Evolutionary conservation across 2,329 filamentous ascomycete genomes (phyloP).

Genomic region (Rhinocladiella mackenziei): DNA sequence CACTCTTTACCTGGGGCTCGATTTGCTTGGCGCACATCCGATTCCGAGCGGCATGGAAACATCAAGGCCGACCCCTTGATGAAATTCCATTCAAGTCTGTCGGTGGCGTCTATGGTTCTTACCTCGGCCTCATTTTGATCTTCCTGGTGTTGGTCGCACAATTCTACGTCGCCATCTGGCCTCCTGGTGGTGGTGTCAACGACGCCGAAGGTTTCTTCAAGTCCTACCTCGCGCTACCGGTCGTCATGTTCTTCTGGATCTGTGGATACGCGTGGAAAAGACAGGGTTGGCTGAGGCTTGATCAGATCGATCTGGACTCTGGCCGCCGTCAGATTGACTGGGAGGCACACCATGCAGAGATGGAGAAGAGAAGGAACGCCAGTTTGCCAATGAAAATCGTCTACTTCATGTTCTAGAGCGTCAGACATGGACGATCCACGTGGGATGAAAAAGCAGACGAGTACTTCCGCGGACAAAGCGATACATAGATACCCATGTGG

Average conservation of each 20-base stretch:
- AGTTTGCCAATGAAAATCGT: slow-evolving; percentile 1
- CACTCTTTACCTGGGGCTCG: slow-evolving; percentile 63
- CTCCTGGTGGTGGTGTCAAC: slow-evolving; percentile 53
- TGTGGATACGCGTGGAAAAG: slow-evolving; percentile 63
- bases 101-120: slow-evolving; percentile 74
- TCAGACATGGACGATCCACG: too few species aligned
- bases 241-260: slow-evolving; percentile 55
- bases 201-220: slow-evolving; percentile 67
- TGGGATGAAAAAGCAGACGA: neutral
- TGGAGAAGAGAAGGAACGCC: slow-evolving; percentile 5
- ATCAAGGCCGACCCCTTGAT: slow-evolving; percentile 63
- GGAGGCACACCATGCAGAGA: slow-evolving; percentile 55
- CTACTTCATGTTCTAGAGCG: slow-evolving; percentile 9
- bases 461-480: too few species aligned
- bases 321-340: slow-evolving; percentile 63
- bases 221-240: slow-evolving; percentile 53
- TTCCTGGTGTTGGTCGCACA: slow-evolving; percentile 71
- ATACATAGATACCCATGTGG: too few species aligned
- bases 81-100: slow-evolving; percentile 81
- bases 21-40: slow-evolving; percentile 65
- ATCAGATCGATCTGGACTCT: slow-evolving; percentile 63
- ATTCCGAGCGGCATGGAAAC: slow-evolving; percentile 32
- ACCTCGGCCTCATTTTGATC: slow-evolving; percentile 73
- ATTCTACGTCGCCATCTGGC: slow-evolving; percentile 82
- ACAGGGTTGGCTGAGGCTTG: slow-evolving; percentile 53